Evolutionary conservation across 805 yeast species (phyloP), one percentile per base, ranked within the genome.

Genomic region (Nakazawaea wickerhamii): DNA sequence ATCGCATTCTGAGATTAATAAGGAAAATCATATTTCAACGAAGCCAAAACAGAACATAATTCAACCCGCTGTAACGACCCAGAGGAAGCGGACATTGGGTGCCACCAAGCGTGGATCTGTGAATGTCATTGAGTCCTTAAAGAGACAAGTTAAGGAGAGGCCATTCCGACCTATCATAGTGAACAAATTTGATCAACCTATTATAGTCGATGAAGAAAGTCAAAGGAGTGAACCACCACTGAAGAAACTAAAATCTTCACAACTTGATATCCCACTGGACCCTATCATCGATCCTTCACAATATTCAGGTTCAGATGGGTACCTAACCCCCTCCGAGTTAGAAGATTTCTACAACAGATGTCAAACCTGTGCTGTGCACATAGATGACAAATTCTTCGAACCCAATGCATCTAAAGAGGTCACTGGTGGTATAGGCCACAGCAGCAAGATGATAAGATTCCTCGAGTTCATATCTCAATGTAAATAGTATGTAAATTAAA

Each of bases 301-400:
- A 7, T 63, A 64, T 44, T 43, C 43, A 9, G 45, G 50, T 0
- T 45, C 48, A 4, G 74, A 64, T 14, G 79, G 78, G 0, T 55
- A 64, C n/a, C 59, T 74, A 37, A 56, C 59, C 2, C 54, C 64
- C 3, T 56, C 58, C 6, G 63, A 73, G 38, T 59, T 59, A 40
- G 49, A 56, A 34, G 71, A 68, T 23, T 63, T 74, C 18, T 71
- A 68, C 51, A 59, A 71, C 25, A 59, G 49, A 18, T 54, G 63
- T 33, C 64, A 68, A 41, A 67, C 55, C 43, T 50, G 57, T 3
- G 53, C 63, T 1, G 33, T 55, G 6, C 58, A 54, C 3, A 28
- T 31, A 2, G 25, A 48, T 21, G 56, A 55, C 35, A 45, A 25
- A 8, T 46, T 51, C 10, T 54, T 51, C 28, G 50, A 57, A 37